Conservation (phyloP, 768 basidiomycete genomes). For the Albatrellus ellisii region DNA sequence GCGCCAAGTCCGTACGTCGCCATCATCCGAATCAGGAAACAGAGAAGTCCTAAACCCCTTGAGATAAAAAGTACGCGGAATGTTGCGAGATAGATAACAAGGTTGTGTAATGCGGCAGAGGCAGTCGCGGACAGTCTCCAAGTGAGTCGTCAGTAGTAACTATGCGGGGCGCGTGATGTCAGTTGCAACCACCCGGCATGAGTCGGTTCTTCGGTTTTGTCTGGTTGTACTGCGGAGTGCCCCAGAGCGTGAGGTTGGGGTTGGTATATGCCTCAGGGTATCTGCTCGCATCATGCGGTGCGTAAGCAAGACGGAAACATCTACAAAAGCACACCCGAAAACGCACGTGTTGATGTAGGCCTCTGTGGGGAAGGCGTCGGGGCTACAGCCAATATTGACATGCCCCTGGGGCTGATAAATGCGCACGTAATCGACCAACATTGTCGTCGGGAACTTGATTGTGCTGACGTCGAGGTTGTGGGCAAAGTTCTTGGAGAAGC, state of each 20-base stretch:
- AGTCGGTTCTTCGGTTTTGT: constrained; percentile 10
- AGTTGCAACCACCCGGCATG: not conserved
- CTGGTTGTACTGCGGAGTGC: constrained; percentile 13
- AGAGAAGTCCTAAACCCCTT: no score
- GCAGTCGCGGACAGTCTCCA: no score
- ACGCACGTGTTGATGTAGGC: constrained; percentile 66
- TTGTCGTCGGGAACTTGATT: constrained; percentile 54
- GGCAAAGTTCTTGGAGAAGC: constrained; percentile 75
- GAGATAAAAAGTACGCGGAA: no score
- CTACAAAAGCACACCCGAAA: not conserved
- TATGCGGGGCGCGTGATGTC: not conserved
- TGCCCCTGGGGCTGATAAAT: constrained; percentile 70
- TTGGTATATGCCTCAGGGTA: constrained; percentile 71
- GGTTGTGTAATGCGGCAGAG: no score
- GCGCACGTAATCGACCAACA: constrained; percentile 81
- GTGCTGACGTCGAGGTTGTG: constrained; percentile 49
- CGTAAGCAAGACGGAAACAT: not conserved
- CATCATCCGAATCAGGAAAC: no score
- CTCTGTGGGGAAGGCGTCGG: constrained; percentile 62
- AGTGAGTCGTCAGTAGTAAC: not conserved
- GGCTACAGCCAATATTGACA: constrained; percentile 79
- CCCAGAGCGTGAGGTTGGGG: constrained; percentile 70
- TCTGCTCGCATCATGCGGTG: constrained; percentile 15
- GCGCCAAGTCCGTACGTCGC: no score
- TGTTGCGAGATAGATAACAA: no score